These are phyloP conservation scores for Pseudisothecium myosuroides DNA, from an alignment of 225 moss, liverwort and hornwort species.

Conservation along the genomic window DNA sequence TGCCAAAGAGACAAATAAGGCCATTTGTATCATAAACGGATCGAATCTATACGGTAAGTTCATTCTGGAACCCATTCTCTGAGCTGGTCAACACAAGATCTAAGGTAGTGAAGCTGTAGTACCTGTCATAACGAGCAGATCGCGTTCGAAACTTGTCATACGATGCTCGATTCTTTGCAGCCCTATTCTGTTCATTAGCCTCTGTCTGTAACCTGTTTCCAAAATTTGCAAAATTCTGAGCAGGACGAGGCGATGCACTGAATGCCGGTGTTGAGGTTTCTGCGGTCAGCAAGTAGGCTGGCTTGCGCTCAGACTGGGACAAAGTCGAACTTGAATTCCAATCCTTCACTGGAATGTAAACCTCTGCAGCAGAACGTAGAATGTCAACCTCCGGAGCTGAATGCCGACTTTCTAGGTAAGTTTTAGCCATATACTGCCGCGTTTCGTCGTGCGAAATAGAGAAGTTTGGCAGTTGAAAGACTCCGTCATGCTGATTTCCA, in stretches of 20 bases:
- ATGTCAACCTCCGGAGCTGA: conserved; percentile 1
- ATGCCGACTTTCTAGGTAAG: not conserved
- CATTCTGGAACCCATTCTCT: not conserved
- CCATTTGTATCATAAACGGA: not conserved
- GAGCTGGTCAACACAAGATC: not conserved
- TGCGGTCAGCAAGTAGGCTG: not conserved
- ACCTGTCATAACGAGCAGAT: conserved; percentile 26
- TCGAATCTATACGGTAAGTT: not conserved
- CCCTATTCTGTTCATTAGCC: not conserved
- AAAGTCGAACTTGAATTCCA: not conserved
- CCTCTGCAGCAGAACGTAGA: not conserved
- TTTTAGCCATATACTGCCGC: not conserved
- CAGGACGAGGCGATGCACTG: not conserved
- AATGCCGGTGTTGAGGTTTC: not conserved
- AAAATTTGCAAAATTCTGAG: not conserved
- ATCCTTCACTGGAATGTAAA: not conserved
- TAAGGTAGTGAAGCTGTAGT: not conserved
- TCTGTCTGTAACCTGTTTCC: not conserved
- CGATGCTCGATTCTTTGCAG: not conserved
- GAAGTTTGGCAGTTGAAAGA: not conserved
- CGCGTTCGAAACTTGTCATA: conserved; percentile 37
- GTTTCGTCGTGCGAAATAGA: not conserved
- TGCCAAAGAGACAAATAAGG: not conserved
- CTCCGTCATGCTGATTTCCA: not conserved
- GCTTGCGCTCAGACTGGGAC: conserved; percentile 5